phyloP scores from a whole-genome alignment of 140 eudicot genomes.

The Oenanthe javanica region DNA sequence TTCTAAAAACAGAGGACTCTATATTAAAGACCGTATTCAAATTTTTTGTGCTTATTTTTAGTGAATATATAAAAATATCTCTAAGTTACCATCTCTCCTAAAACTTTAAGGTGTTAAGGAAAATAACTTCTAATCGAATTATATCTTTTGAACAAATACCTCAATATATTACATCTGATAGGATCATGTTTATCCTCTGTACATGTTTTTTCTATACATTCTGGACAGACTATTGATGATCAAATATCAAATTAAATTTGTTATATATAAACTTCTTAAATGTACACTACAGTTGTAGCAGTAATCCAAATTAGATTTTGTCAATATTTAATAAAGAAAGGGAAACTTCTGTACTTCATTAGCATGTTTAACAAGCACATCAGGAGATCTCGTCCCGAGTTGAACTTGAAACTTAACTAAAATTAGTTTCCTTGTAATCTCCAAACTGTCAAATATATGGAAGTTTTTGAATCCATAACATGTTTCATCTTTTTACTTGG shows the following conservation, averaged over 20 bases:
- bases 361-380: not conserved
- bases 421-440: not conserved
- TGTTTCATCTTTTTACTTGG: not conserved
- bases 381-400: not conserved
- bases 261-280: too few species aligned
- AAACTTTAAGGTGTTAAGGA: too few species aligned
- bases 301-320: not conserved
- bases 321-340: not conserved
- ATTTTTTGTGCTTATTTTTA: too few species aligned
- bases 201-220: too few species aligned
- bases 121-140: not conserved
- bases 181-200: not conserved
- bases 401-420: not conserved
- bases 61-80: too few species aligned
- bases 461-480: not conserved
- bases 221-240: too few species aligned
- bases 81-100: too few species aligned
- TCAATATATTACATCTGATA: not conserved
- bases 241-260: too few species aligned
- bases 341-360: too few species aligned
- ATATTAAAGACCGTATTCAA: not conserved
- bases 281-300: not conserved
- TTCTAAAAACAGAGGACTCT: not conserved
- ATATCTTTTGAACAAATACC: not conserved
- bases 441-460: not conserved